Evolutionary conservation across 177 flowering plant genomes (phyloP).

Genomic region (Vitis hybrid): DNA sequence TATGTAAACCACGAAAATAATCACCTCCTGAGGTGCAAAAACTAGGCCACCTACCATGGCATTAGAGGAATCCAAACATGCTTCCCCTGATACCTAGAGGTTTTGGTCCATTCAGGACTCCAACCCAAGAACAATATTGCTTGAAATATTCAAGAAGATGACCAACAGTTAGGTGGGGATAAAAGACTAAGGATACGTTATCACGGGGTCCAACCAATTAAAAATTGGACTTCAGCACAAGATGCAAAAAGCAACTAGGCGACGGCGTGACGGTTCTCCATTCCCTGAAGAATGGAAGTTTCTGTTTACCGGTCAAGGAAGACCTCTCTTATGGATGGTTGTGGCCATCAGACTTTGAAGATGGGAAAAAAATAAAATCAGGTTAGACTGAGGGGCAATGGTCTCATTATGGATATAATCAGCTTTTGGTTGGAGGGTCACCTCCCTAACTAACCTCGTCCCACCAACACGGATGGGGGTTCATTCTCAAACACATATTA

Average conservation of each 20-base stretch:
- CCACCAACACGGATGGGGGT: background rate
- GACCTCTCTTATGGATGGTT: background rate
- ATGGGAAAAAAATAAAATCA: background rate
- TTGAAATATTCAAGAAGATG: background rate
- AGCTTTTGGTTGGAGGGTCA: conserved; percentile 27
- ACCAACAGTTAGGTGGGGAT: background rate
- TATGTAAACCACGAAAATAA: no score
- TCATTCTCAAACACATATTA: background rate
- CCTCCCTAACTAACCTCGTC: conserved; percentile 16
- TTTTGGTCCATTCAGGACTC: background rate
- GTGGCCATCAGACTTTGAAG: background rate
- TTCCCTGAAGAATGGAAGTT: background rate
- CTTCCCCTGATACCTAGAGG: background rate
- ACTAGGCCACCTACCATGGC: no score
- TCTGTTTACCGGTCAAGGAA: background rate
- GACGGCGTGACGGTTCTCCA: background rate
- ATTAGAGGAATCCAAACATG: no score
- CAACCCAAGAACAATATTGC: background rate
- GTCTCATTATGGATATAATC: background rate
- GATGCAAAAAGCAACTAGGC: background rate
- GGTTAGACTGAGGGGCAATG: background rate
- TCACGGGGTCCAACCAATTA: background rate
- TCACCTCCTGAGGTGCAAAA: no score
- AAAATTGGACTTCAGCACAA: background rate
- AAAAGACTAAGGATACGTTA: background rate